Percentiles rank a stretch among this genome's conserved stretches.
Evolutionary conservation across 345 rosid species (phyloP).

Genomic region (Schrenkiella parvula): DNA sequence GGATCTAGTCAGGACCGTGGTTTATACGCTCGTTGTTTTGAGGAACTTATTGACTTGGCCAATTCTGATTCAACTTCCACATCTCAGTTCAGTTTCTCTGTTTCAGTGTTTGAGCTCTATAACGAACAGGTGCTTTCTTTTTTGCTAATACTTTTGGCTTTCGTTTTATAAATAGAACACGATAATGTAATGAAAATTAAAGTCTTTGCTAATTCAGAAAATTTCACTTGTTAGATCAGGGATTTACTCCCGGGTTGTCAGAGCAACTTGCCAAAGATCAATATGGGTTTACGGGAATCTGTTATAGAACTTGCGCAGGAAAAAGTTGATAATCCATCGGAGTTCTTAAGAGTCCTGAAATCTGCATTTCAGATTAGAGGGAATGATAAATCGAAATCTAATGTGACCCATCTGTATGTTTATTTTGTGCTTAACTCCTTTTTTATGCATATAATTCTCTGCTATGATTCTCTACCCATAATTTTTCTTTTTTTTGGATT

Average conservation of each 20-base stretch:
- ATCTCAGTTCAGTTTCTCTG: constrained; percentile 64
- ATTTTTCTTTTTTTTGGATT: constrained; percentile 15
- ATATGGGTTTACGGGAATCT: constrained; percentile 51
- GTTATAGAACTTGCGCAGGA: constrained; percentile 59
- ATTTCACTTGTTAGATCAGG: constrained; percentile 47
- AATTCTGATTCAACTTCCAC: constrained; percentile 81
- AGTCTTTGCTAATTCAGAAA: constrained; percentile 24
- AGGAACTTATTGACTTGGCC: constrained; percentile 83
- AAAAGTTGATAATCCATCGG: constrained; percentile 70
- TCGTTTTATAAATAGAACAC: constrained; percentile 10
- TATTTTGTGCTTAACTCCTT: constrained; percentile 16
- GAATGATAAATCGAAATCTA: constrained; percentile 52
- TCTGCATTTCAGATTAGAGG: constrained; percentile 66
- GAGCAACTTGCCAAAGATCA: constrained; percentile 52
- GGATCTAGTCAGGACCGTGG: constrained; percentile 96
- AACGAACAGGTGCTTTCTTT: constrained; percentile 82
- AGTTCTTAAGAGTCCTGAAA: constrained; percentile 63
- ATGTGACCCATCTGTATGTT: constrained; percentile 90
- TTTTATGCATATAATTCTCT: background rate
- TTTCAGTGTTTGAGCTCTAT: constrained; percentile 77
- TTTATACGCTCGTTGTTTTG: constrained; percentile 88
- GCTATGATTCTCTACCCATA: constrained; percentile 5
- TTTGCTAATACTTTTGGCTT: background rate
- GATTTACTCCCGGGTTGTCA: constrained; percentile 64
- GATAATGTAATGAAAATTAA: background rate